A percentile compares a stretch with the other conserved stretches of the same genome.
Evolutionary conservation across 148 eudicot species (phyloP).

Genomic region (Amaranthus hypochondriacus): DNA sequence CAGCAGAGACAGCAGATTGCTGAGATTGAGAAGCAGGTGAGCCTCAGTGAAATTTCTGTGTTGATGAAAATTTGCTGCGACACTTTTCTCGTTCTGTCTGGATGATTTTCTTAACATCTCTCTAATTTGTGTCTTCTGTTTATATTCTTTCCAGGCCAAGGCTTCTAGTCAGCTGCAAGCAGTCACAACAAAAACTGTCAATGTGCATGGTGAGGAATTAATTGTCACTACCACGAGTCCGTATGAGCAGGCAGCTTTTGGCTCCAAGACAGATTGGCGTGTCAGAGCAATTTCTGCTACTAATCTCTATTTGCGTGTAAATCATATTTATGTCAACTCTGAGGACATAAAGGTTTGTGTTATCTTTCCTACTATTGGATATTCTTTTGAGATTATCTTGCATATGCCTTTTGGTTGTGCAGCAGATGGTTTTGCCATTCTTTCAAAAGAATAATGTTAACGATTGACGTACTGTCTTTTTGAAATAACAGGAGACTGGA

Average conservation of each 20-base stretch:
- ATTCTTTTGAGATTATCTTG: neutral
- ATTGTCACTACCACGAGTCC: conserved; percentile 97
- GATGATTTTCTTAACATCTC: neutral
- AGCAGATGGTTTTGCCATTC: neutral
- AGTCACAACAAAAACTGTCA: conserved; percentile 86
- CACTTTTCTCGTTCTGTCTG: neutral
- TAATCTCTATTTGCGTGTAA: conserved; percentile 93
- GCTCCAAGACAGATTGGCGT: conserved; percentile 99
- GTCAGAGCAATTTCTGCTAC: conserved; percentile 99
- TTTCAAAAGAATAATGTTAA: neutral
- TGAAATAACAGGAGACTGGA: conserved; percentile 77
- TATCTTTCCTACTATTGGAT: neutral
- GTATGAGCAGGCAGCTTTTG: conserved; percentile 85
- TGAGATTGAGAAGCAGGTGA: conserved; percentile 91
- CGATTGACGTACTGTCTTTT: neutral
- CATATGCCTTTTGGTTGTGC: neutral
- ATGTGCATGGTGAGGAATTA: conserved; percentile 92
- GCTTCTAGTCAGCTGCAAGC: conserved; percentile 86
- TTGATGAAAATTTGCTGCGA: no score
- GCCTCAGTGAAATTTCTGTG: neutral
- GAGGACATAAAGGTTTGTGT: conserved; percentile 92
- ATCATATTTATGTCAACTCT: conserved; percentile 96
- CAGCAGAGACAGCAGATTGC: conserved; percentile 99
- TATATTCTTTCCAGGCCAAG: conserved; percentile 40
- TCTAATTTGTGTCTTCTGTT: conserved; percentile 4